These are phyloP conservation scores for Mycena floridula DNA, from an alignment of 768 basidiomycete species.

Conservation along the genomic window DNA sequence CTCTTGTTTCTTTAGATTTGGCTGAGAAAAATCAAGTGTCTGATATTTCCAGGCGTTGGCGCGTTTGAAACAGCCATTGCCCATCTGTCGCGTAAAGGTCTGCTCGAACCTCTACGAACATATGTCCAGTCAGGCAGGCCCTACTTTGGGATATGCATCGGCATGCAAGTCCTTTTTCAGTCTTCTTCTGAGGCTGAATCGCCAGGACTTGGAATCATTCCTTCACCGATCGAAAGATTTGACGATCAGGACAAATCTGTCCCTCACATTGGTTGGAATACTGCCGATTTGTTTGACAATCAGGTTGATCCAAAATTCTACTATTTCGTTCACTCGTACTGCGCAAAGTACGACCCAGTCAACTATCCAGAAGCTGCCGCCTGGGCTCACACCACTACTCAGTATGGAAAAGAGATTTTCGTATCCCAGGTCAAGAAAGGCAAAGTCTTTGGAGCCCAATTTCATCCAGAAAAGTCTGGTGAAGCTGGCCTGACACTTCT, in stretches of 20 bases:
- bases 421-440: conserved; percentile 75
- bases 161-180: conserved; percentile 92
- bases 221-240: conserved; percentile 75
- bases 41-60: conserved; percentile 97
- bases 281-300: conserved; percentile 53
- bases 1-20: conserved; percentile 5
- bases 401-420: conserved; percentile 93
- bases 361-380: conserved; percentile 48
- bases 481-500: conserved; percentile 77
- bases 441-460: conserved; percentile 90
- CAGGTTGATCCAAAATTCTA: conserved; percentile 55
- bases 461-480: conserved; percentile 98
- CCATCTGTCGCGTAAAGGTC: conserved; percentile 64
- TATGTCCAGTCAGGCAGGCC: conserved; percentile 88
- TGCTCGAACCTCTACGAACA: conserved; percentile 70
- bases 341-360: conserved; percentile 66
- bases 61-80: conserved; percentile 85
- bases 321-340: conserved; percentile 97
- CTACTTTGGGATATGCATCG: conserved; percentile 98
- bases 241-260: conserved; percentile 72
- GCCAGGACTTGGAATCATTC: conserved; percentile 79
- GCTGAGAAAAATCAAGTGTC: conserved; percentile 47
- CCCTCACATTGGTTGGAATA: conserved; percentile 98
- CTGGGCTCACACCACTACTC: conserved; percentile 83
- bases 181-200: conserved; percentile 76